A percentile compares a stretch with the other conserved stretches of the same genome.
Evolutionary conservation across 768 basidiomycete species (phyloP).

Genomic region (Lepiota venenata): DNA sequence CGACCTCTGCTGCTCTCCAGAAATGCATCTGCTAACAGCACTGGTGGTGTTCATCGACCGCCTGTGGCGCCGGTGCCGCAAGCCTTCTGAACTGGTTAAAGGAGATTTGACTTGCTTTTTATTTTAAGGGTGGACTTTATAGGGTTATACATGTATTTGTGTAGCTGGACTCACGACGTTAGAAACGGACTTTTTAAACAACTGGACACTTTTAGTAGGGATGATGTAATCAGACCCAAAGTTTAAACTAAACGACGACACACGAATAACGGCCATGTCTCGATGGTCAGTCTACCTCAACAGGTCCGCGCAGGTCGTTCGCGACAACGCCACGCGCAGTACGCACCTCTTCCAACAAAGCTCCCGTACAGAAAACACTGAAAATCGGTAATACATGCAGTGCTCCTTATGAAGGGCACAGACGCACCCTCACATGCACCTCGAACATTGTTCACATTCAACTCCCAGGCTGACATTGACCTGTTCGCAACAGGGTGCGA

Average conservation of each 20-base stretch:
- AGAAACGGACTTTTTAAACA: not conserved
- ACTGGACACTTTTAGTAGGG: not conserved
- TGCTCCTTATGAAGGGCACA: conserved; percentile 75
- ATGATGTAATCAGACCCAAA: conserved; percentile 4
- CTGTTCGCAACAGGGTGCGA: conserved; percentile 83
- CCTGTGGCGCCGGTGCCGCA: not conserved
- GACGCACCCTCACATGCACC: conserved; percentile 58
- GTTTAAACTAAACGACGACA: not conserved
- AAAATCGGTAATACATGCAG: conserved; percentile 29
- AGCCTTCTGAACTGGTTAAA: not conserved
- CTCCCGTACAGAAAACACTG: not conserved
- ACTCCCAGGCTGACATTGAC: conserved; percentile 51
- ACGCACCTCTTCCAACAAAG: conserved; percentile 3
- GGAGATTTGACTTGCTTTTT: not conserved
- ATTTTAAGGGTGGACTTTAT: not conserved
- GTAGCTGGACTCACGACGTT: not conserved
- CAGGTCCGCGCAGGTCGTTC: conserved; percentile 34
- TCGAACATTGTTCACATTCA: conserved; percentile 64
- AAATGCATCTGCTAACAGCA: not conserved
- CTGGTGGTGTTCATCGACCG: not conserved
- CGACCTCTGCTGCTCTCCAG: conserved; percentile 6
- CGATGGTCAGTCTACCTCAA: conserved; percentile 33
- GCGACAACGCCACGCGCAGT: conserved; percentile 34
- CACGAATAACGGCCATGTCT: conserved; percentile 25
- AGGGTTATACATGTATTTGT: not conserved